A percentile compares a stretch with the other conserved stretches of the same genome.
Conservation (phyloP, 352 stramenopile genomes). For the Phytophthora boehmeriae region DNA sequence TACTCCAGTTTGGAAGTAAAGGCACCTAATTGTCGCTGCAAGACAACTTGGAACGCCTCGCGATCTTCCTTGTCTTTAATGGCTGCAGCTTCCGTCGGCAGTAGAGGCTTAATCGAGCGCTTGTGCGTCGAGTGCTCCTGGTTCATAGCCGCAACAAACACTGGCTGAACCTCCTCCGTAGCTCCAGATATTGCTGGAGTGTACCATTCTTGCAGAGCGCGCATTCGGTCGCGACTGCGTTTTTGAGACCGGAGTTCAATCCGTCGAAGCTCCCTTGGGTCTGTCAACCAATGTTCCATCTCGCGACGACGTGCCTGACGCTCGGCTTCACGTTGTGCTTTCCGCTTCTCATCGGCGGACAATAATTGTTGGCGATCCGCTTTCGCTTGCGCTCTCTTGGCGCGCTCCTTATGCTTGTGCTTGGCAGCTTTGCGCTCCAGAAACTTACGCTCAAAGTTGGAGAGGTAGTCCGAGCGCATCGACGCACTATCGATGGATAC, state of each 20-base stretch:
- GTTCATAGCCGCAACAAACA: conserved; percentile 38
- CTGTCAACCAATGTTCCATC: conserved; percentile 64
- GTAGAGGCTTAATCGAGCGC: conserved; percentile 7
- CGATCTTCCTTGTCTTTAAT: conserved; percentile 31
- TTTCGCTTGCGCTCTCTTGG: conserved; percentile 51
- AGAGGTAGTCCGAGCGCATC: conserved; percentile 57
- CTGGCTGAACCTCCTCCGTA: conserved; percentile 43
- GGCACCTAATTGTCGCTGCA: conserved; percentile 29
- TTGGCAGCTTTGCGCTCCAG: conserved; percentile 56
- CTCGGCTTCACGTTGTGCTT: conserved; percentile 56
- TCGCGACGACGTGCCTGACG: conserved; percentile 45
- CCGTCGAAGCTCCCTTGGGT: conserved; percentile 35
- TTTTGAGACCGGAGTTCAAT: conserved; percentile 43
- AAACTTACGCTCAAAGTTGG: conserved; percentile 65
- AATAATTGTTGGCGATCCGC: conserved; percentile 48
- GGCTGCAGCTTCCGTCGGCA: conserved; percentile 24
- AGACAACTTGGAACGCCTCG: conserved; percentile 7
- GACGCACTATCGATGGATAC: conserved; percentile 35
- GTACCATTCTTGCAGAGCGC: conserved; percentile 61
- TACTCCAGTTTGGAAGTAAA: conserved; percentile 43
- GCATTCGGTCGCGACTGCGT: conserved; percentile 47
- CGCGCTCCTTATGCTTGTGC: conserved; percentile 54
- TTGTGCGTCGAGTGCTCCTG: conserved; percentile 22
- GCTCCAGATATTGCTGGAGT: conserved; percentile 15
- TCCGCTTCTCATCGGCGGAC: conserved; percentile 50